These are phyloP conservation scores for Cyberlindnera euphorbiiphila DNA, from an alignment of 805 yeast genomes.

Conservation along the genomic window DNA sequence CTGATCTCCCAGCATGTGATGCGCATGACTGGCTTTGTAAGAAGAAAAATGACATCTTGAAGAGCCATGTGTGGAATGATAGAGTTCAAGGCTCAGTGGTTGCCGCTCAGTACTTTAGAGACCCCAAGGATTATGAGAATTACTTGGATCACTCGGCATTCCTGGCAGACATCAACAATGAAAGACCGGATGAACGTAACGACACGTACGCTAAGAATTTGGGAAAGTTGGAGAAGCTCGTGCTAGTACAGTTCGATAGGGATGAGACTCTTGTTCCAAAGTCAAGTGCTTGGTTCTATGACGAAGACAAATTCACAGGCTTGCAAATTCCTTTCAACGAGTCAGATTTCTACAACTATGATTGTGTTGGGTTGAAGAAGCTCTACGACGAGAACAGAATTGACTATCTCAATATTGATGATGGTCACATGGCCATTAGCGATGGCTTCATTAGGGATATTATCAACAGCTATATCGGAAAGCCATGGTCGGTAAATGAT, in stretches of 20 bases:
- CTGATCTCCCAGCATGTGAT: slow-evolving; percentile 60
- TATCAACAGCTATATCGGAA: slow-evolving; percentile 42
- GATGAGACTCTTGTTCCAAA: slow-evolving; percentile 73
- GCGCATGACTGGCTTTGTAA: slow-evolving; percentile 57
- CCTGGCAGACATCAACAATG: slow-evolving; percentile 67
- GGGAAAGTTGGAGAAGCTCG: slow-evolving; percentile 44
- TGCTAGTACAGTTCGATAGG: slow-evolving; percentile 52
- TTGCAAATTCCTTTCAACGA: slow-evolving; percentile 40
- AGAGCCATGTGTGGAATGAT: slow-evolving; percentile 55
- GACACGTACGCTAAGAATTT: slow-evolving; percentile 42
- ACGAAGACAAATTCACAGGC: slow-evolving; percentile 37
- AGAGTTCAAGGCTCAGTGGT: slow-evolving; percentile 53
- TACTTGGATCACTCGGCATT: slow-evolving; percentile 57
- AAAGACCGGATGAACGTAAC: slow-evolving; percentile 35
- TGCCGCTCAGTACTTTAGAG: slow-evolving; percentile 77
- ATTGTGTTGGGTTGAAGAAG: slow-evolving; percentile 55
- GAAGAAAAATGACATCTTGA: slow-evolving; percentile 49
- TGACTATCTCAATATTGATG: slow-evolving; percentile 49
- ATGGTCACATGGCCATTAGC: slow-evolving; percentile 61
- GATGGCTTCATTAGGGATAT: slow-evolving; percentile 45
- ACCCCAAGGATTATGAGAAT: slow-evolving; percentile 46
- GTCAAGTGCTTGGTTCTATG: slow-evolving; percentile 66
- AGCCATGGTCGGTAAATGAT: slow-evolving; percentile 1
- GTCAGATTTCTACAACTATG: slow-evolving; percentile 47
- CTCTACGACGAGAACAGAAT: slow-evolving; percentile 43